These are phyloP conservation scores for Penicillium cosmopolitanum DNA, from an alignment of 495 filamentous ascomycete genomes.

Conservation along the genomic window DNA sequence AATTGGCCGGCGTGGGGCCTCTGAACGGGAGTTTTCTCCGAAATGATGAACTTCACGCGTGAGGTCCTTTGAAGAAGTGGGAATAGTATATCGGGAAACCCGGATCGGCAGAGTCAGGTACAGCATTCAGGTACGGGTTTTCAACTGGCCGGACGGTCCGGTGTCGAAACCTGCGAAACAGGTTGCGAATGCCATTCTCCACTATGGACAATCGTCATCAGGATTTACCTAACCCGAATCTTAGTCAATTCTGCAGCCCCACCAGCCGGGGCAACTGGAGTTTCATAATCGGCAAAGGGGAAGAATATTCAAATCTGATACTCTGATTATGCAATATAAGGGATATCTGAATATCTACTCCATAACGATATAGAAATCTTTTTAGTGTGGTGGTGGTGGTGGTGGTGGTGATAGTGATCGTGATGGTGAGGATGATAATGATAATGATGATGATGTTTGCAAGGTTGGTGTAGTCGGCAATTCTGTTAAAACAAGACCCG, in stretches of 20 bases:
- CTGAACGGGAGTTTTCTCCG: not conserved
- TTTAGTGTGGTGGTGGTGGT: too few relatives aligned
- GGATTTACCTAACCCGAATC: conserved; percentile 1
- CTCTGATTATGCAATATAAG: too few relatives aligned
- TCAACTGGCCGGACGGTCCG: not conserved
- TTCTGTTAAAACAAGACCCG: too few relatives aligned
- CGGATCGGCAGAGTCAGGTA: conserved; percentile 3
- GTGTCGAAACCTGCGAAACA: not conserved
- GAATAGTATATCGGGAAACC: not conserved
- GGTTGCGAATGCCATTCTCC: conserved; percentile 12
- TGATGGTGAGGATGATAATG: too few relatives aligned
- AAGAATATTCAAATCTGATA: too few relatives aligned
- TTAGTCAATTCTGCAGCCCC: not conserved
- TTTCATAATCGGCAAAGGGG: not conserved
- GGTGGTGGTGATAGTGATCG: too few relatives aligned
- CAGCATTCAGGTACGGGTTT: too few relatives aligned
- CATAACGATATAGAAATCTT: too few relatives aligned
- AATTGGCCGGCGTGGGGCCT: not conserved
- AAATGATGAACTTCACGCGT: not conserved
- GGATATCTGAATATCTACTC: too few relatives aligned
- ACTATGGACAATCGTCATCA: conserved; percentile 12
- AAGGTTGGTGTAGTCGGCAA: too few relatives aligned
- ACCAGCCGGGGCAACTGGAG: not conserved
- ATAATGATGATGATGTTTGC: too few relatives aligned
- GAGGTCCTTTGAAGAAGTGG: not conserved